Conservation (phyloP, 208 protist genomes). For the Novymonas esmeraldas region DNA sequence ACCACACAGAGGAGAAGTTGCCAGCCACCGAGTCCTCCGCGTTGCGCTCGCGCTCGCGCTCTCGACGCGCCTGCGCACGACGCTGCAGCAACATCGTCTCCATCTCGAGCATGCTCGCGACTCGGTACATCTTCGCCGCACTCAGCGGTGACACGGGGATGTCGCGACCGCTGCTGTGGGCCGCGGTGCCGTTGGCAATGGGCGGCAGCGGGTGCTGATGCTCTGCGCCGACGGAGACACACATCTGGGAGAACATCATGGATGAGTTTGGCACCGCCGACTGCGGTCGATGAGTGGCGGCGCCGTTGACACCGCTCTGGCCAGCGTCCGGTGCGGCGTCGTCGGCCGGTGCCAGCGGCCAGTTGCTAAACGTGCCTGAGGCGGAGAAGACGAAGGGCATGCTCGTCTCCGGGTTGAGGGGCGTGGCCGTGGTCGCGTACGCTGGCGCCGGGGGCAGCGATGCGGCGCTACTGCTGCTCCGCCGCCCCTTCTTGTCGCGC, state of each 20-base stretch:
- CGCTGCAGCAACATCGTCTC: background rate
- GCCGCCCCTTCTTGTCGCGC: background rate
- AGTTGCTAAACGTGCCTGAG: conserved; percentile 6
- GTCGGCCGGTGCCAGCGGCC: background rate
- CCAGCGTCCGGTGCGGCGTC: background rate
- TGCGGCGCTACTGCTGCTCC: background rate
- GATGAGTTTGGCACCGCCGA: conserved; percentile 4
- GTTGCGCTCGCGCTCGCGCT: background rate
- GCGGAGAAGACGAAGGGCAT: conserved; percentile 15
- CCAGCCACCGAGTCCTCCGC: background rate
- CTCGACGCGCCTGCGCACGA: no score
- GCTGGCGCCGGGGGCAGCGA: background rate
- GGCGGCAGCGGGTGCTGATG: background rate
- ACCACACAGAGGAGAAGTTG: conserved; percentile 4
- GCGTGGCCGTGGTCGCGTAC: background rate
- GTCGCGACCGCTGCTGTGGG: background rate
- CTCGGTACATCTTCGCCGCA: background rate
- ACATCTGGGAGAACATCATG: conserved; percentile 15
- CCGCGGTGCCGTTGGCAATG: background rate
- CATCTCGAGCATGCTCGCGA: background rate
- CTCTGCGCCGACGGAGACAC: background rate
- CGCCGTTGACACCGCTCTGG: background rate
- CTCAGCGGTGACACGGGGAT: no score
- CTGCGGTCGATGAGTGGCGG: background rate
- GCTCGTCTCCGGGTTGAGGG: conserved; percentile 9